Conservation (phyloP, 1,139 yeast species). For the Kurtzmaniella quercitrusa region DNA sequence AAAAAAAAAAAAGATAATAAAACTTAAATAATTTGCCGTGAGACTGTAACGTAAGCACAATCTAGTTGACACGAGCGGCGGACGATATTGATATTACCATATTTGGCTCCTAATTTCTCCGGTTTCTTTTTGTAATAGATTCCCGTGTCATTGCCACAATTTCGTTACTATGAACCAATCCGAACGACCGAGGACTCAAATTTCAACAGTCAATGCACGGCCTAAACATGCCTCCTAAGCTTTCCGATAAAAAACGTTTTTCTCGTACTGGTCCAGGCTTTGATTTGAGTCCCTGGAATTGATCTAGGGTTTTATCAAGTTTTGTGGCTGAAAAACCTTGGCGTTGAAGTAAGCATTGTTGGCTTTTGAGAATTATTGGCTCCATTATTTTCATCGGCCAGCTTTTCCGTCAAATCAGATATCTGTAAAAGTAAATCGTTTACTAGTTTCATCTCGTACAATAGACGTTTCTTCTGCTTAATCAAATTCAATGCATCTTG, state of each 20-base stretch:
- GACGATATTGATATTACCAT: neutral
- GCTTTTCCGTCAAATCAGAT: neutral
- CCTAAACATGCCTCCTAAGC: too few species aligned
- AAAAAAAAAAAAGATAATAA: too few species aligned
- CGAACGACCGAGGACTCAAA: neutral
- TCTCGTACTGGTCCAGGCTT: too few species aligned
- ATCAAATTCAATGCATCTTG: conserved; percentile 1
- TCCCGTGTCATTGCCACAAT: neutral
- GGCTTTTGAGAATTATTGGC: neutral
- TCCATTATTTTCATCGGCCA: neutral
- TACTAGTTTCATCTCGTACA: conserved; percentile 7
- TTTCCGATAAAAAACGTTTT: too few species aligned
- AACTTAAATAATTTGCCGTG: too few species aligned
- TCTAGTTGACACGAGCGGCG: too few species aligned
- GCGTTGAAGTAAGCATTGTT: conserved; percentile 5
- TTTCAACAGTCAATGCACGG: too few species aligned
- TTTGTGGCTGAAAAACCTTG: conserved; percentile 1
- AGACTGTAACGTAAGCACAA: too few species aligned
- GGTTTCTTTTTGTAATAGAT: neutral
- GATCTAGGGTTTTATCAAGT: neutral
- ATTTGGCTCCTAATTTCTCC: neutral
- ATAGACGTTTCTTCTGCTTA: conserved; percentile 5
- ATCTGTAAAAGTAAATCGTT: conserved; percentile 6
- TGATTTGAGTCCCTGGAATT: neutral
- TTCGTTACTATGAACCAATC: neutral